Base-by-base conservation (phyloP, 352 stramenopile genomes). In the Phytophthora hybrid region DNA sequence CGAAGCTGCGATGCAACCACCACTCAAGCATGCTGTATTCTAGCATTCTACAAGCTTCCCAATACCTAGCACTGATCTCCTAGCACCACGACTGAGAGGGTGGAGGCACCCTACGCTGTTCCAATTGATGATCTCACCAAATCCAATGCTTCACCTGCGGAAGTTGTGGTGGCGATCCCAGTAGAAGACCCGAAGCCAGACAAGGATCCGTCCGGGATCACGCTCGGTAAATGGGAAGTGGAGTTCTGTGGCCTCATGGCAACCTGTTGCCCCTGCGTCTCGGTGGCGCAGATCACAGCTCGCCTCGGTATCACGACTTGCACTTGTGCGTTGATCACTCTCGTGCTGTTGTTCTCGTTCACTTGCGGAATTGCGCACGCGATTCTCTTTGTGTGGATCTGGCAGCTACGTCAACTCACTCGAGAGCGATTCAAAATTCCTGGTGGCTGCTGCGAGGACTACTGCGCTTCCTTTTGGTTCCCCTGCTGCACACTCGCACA, bases 211-310 rank as follows among this genome's bases (percentile, higher is more conserved):
- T 58, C 44, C 11, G 66, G 59, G 21, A 69, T 72, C 41, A 60
- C 53, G 1, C 39, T 71, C 8, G 66, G 66, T 5, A 73, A 73
- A 57, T 85, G 78, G 78, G 76, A 77, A 7, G 69, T 52, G 5
- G 37, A 53, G 11, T 78, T 89, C 49, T 90, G 69, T 63, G 72
- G 62, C 44, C 52, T 80, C 44, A 82, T 86, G 77, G 54, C 66
- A 13, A 76, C 58, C n/a, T 83, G 55, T 55, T 88, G 81, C 46
- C 79, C 81, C 3, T 90, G 83, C 49, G 49, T 90, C 13, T 78
- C 79, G 21, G 41, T 86, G 32, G 75, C 81, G 11, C 81, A 91
- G 63, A 79, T 83, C 52, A 61, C 69, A n/a, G n/a, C 74, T n/a
- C 76, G 76, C 6, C 55, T 90, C 6, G 77, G 69, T 32, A 57